Evolutionary conservation across 257 asterid genomes (phyloP).

Genomic region (Solanum pinnatisectum): DNA sequence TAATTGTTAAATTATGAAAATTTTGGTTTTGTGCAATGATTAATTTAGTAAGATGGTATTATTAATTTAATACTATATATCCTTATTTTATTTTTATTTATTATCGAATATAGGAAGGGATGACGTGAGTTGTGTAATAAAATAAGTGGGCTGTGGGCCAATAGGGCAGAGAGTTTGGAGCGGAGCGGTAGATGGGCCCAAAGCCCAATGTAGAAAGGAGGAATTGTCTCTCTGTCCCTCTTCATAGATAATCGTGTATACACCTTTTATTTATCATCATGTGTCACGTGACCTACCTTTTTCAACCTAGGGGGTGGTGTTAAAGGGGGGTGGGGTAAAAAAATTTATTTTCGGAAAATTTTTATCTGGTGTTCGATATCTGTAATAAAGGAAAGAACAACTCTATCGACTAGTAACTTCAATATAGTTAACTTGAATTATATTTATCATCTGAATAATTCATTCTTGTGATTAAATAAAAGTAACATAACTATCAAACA

Average conservation of each 20-base stretch:
- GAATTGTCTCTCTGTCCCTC: not conserved
- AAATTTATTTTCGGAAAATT: fast-evolving
- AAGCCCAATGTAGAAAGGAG: not conserved
- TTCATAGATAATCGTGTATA: not conserved
- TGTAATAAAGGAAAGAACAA: no score
- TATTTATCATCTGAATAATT: no score
- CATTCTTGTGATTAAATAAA: no score
- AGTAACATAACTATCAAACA: no score
- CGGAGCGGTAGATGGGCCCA: not conserved
- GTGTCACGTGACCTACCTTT: not conserved
- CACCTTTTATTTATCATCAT: not conserved
- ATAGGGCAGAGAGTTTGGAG: not conserved
- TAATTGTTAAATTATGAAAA: no score
- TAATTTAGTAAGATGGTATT: no score
- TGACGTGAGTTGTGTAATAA: not conserved
- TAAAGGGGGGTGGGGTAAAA: not conserved
- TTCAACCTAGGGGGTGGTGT: not conserved
- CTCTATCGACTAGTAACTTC: no score
- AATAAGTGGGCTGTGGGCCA: not conserved
- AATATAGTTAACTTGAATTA: no score
- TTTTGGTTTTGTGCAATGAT: no score
- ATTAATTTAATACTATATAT: no score
- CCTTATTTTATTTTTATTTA: no score
- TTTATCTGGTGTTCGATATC: no score
- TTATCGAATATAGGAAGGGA: not conserved